These are phyloP conservation scores for Bjerkandera adusta DNA, from an alignment of 1,284 basidiomycete genomes.

Conservation along the genomic window DNA sequence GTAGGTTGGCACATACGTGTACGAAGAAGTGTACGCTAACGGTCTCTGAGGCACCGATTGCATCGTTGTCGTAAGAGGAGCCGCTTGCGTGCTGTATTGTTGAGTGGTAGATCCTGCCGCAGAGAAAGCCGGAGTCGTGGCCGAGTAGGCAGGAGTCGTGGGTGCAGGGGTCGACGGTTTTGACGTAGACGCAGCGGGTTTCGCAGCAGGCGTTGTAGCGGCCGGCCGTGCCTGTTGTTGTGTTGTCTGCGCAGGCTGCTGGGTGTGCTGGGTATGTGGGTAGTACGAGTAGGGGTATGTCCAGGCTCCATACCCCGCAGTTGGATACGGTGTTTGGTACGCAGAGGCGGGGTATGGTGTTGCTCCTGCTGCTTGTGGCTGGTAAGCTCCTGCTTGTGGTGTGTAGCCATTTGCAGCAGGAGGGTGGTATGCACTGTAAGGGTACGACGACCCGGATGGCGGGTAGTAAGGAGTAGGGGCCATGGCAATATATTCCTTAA, in stretches of 20 bases:
- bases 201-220: constrained; percentile 2
- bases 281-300: constrained; percentile 32
- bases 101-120: constrained; percentile 16
- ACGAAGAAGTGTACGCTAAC: constrained; percentile 43
- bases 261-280: constrained; percentile 14
- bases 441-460: constrained; percentile 25
- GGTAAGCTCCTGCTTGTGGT: too few relatives aligned
- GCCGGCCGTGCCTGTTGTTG: not conserved
- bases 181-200: constrained; percentile 12
- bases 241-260: not conserved
- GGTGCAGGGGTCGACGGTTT: constrained; percentile 18
- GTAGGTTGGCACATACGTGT: constrained; percentile 40
- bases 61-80: constrained; percentile 15
- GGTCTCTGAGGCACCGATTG: constrained; percentile 12
- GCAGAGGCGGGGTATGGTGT: constrained; percentile 28
- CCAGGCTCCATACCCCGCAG: constrained; percentile 32
- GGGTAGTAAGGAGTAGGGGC: constrained; percentile 30
- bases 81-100: constrained; percentile 6
- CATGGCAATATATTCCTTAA: too few relatives aligned
- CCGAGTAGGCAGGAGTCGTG: constrained; percentile 18
- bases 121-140: constrained; percentile 18
- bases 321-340: constrained; percentile 31
- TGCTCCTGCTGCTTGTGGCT: constrained; percentile 25
- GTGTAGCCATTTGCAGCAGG: constrained; percentile 13
- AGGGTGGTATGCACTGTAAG: constrained; percentile 21